Percentiles rank a stretch among this genome's conserved stretches.
These are phyloP conservation scores for Pseudohalonectria lignicola DNA, from an alignment of 2,329 filamentous ascomycete species.

Conservation along the genomic window DNA sequence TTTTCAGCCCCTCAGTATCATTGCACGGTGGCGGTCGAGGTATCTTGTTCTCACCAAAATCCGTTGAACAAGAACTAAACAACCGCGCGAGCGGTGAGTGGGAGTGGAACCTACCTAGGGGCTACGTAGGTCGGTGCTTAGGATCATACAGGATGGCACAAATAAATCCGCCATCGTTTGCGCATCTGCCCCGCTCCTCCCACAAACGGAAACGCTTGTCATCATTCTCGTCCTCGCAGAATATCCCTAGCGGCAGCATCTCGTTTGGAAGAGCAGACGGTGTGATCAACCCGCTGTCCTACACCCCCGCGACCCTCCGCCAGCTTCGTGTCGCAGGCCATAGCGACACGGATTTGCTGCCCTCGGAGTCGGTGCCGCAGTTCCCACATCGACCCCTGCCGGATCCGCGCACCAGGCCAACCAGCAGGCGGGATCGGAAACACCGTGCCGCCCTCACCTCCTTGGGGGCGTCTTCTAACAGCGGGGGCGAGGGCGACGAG, in stretches of 20 bases:
- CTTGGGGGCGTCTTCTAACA: background rate
- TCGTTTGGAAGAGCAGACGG: constrained; percentile 17
- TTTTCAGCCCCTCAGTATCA: too few relatives aligned
- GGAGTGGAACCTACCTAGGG: too few relatives aligned
- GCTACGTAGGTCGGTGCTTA: too few relatives aligned
- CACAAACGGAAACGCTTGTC: constrained; percentile 25
- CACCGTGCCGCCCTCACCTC: background rate
- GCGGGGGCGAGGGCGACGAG: constrained; percentile 4
- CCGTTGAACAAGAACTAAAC: too few relatives aligned
- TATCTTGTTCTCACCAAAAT: too few relatives aligned
- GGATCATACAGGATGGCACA: constrained; percentile 1
- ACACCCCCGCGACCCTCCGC: constrained; percentile 36
- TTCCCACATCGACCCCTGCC: constrained; percentile 42
- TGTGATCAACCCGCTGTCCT: constrained; percentile 43
- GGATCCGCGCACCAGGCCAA: background rate
- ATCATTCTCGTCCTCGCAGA: constrained; percentile 12
- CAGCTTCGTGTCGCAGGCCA: constrained; percentile 46
- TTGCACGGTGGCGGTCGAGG: too few relatives aligned
- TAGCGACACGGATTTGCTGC: constrained; percentile 31
- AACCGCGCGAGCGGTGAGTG: too few relatives aligned
- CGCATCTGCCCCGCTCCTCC: background rate
- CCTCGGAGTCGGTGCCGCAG: constrained; percentile 20
- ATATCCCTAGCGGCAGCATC: constrained; percentile 4
- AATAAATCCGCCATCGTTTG: constrained; percentile 1
- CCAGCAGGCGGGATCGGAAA: too few relatives aligned